Percentiles rank a stretch among this genome's conserved stretches.
phyloP scores from a whole-genome alignment of 345 rosid species.

The Populus alba region DNA sequence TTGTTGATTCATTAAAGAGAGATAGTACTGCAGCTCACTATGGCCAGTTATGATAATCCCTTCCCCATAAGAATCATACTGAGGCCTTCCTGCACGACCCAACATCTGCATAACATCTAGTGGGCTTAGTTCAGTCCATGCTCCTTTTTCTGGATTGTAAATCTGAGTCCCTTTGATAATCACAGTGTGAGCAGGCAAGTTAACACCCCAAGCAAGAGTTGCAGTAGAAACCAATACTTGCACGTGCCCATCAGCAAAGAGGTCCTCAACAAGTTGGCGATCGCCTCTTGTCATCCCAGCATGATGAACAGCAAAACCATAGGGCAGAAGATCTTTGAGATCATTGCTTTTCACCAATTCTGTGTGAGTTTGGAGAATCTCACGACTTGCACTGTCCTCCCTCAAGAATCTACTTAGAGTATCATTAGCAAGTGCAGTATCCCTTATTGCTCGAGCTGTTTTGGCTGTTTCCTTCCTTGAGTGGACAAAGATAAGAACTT shows the following conservation, averaged over 20 bases:
- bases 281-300: conserved; percentile 92
- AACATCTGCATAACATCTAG: conserved; percentile 99
- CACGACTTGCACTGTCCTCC: conserved; percentile 84
- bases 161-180: conserved; percentile 95
- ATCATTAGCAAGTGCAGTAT: conserved; percentile 83
- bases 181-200: conserved; percentile 88
- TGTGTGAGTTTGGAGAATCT: conserved; percentile 67
- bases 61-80: conserved; percentile 86
- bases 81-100: conserved; percentile 99
- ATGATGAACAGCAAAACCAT: conserved; percentile 93
- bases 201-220: conserved; percentile 99
- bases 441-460: conserved; percentile 78
- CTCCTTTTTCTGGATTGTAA: conserved; percentile 96
- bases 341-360: conserved; percentile 70
- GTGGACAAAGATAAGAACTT: conserved; percentile 94
- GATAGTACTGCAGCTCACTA: conserved; percentile 81
- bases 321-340: conserved; percentile 78
- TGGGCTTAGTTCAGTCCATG: conserved; percentile 94
- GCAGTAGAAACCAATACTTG: conserved; percentile 95
- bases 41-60: conserved; percentile 96
- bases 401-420: conserved; percentile 77
- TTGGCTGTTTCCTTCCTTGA: conserved; percentile 93
- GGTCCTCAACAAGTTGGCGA: conserved; percentile 79
- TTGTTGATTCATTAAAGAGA: conserved; percentile 95
- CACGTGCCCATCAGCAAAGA: conserved; percentile 67